These are phyloP conservation scores for Camelina laxa DNA, from an alignment of 345 rosid genomes.

Conservation along the genomic window DNA sequence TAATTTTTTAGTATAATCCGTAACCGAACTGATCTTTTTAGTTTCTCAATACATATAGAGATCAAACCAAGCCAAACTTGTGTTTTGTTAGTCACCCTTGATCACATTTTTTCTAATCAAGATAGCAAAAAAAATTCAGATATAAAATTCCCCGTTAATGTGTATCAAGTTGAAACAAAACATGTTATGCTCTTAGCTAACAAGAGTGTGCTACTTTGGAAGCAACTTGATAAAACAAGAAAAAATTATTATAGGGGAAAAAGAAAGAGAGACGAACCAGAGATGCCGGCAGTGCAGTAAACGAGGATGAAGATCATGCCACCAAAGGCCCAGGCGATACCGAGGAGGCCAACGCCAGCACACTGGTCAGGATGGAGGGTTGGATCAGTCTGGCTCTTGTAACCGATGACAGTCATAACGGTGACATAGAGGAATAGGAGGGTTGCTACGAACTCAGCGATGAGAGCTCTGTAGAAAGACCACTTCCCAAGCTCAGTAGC, in stretches of 20 bases:
- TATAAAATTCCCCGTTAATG: not conserved
- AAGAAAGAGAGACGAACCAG: conserved; percentile 52
- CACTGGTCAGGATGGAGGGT: conserved; percentile 47
- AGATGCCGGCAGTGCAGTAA: conserved; percentile 94
- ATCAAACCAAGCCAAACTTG: too few relatives aligned
- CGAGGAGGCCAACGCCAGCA: conserved; percentile 73
- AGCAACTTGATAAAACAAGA: not conserved
- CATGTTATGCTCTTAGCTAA: not conserved
- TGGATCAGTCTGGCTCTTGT: conserved; percentile 59
- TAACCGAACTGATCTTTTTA: too few relatives aligned
- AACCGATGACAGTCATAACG: conserved; percentile 84
- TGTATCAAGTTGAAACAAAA: not conserved
- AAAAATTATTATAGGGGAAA: not conserved
- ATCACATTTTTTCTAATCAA: not conserved
- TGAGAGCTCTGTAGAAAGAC: conserved; percentile 89
- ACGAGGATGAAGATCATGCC: conserved; percentile 88
- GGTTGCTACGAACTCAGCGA: conserved; percentile 87
- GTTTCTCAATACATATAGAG: too few relatives aligned
- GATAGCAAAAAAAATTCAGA: conserved; percentile 9
- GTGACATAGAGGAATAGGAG: conserved; percentile 78
- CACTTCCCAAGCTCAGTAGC: conserved; percentile 63
- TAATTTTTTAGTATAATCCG: too few relatives aligned
- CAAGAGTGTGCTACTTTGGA: not conserved
- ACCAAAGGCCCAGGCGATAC: conserved; percentile 92
- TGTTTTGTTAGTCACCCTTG: too few relatives aligned